Conservation (phyloP, 352 stramenopile species). For the Phytopythium delawarense region DNA sequence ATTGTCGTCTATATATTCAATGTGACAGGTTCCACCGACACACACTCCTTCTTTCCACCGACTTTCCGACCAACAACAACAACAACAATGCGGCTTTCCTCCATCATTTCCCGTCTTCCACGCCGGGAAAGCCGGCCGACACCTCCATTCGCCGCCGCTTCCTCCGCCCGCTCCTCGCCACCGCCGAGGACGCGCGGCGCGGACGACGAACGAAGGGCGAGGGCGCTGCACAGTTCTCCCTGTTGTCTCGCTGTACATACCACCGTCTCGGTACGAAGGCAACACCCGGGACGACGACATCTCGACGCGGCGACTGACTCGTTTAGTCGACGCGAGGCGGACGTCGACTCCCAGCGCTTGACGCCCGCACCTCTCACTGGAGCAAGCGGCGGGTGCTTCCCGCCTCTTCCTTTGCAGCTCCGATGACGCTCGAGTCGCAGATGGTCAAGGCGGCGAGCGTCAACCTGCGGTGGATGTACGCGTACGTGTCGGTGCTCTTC, state of each 20-base stretch:
- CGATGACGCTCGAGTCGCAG: slow-evolving; percentile 5
- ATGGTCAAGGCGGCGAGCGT: slow-evolving; percentile 9
- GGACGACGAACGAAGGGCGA: no score
- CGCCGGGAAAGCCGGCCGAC: no score
- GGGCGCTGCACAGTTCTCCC: background rate
- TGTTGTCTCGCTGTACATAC: no score
- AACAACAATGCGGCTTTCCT: no score
- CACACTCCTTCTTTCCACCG: background rate
- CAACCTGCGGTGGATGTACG: slow-evolving; percentile 59
- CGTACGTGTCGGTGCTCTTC: slow-evolving; percentile 49
- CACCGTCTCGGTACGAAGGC: no score
- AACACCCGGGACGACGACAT: background rate
- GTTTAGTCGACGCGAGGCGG: background rate
- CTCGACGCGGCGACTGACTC: background rate
- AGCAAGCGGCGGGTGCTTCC: background rate
- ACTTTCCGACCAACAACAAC: background rate
- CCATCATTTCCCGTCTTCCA: no score
- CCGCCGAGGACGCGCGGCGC: background rate
- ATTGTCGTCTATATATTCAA: background rate
- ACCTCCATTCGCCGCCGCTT: no score
- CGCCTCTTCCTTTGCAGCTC: background rate
- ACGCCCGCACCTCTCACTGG: background rate
- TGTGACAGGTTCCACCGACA: background rate
- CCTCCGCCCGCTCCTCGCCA: no score
- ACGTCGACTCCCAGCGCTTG: background rate